Conservation (phyloP, 2,329 filamentous ascomycete genomes). For the Aspergillus ochraceoroseus region DNA sequence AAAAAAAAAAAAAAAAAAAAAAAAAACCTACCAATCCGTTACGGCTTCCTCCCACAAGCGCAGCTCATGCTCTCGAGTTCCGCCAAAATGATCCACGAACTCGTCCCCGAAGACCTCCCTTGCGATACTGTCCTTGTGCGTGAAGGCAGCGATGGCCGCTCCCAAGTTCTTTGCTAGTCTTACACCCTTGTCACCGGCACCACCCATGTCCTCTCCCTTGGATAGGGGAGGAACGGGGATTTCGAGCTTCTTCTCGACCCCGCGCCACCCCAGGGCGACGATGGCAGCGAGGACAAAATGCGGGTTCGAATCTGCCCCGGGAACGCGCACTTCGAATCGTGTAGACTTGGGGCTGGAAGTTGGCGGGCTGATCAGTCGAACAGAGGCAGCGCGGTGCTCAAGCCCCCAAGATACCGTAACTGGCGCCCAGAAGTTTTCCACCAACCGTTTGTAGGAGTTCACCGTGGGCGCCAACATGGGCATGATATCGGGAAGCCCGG, state of each 20-base stretch:
- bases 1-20: no score
- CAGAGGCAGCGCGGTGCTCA: slow-evolving; percentile 87
- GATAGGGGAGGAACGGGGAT: slow-evolving; percentile 77
- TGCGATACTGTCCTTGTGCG: slow-evolving; percentile 74
- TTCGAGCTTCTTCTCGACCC: slow-evolving; percentile 84
- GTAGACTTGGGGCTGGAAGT: slow-evolving; percentile 80
- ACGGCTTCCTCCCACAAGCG: slow-evolving; percentile 91
- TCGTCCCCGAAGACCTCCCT: slow-evolving; percentile 88
- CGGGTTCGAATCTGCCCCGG: slow-evolving; percentile 90
- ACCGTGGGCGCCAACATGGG: slow-evolving; percentile 88
- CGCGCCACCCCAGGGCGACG: slow-evolving; percentile 81
- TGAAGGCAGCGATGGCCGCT: slow-evolving; percentile 77
- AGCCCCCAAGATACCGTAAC: slow-evolving; percentile 97
- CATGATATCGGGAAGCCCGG: slow-evolving; percentile 91
- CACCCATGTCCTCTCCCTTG: slow-evolving; percentile 76
- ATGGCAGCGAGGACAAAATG: slow-evolving; percentile 83
- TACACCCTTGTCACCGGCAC: slow-evolving; percentile 63
- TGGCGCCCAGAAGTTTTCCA: slow-evolving; percentile 98
- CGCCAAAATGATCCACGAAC: slow-evolving; percentile 93
- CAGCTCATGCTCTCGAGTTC: slow-evolving; percentile 87
- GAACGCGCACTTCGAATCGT: slow-evolving; percentile 85
- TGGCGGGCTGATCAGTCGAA: slow-evolving; percentile 83
- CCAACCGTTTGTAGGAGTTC: slow-evolving; percentile 96
- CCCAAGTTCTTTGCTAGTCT: slow-evolving; percentile 77
- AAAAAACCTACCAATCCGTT: slow-evolving; percentile 76